These are phyloP conservation scores for Brassica balearica DNA, from an alignment of 441 rosid species.

Conservation along the genomic window DNA sequence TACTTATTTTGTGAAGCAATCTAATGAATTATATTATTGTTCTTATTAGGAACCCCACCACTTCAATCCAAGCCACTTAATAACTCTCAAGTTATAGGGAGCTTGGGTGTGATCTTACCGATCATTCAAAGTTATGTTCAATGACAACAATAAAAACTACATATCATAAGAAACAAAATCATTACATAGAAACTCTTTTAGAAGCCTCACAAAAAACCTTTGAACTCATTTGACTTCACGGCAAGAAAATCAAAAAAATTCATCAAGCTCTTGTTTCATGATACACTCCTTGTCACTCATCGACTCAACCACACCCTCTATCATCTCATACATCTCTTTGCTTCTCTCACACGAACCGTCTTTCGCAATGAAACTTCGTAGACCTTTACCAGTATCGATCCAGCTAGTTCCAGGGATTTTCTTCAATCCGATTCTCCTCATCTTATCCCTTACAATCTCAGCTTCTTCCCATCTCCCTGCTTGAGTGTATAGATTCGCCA, in stretches of 20 bases:
- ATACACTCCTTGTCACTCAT: slow-evolving; percentile 53
- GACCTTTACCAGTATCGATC: slow-evolving; percentile 59
- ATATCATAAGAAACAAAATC: neutral
- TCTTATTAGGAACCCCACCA: slow-evolving; percentile 16
- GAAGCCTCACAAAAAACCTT: neutral
- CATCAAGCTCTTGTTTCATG: slow-evolving; percentile 43
- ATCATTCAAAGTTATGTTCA: slow-evolving; percentile 1
- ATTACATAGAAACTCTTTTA: neutral
- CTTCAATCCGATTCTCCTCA: slow-evolving; percentile 63
- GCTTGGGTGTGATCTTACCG: neutral
- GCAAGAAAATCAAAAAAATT: slow-evolving; percentile 30
- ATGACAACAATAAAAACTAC: slow-evolving; percentile 16
- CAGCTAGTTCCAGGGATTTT: slow-evolving; percentile 82
- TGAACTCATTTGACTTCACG: neutral
- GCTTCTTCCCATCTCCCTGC: slow-evolving; percentile 91
- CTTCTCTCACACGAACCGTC: slow-evolving; percentile 52
- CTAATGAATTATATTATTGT: neutral
- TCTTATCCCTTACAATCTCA: slow-evolving; percentile 62
- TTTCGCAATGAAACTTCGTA: slow-evolving; percentile 53
- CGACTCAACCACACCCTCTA: slow-evolving; percentile 55
- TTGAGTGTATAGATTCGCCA: slow-evolving; percentile 83
- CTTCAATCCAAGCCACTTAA: slow-evolving; percentile 22
- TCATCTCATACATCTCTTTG: slow-evolving; percentile 47
- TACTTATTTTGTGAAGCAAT: neutral
- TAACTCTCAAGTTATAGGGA: neutral